Base-by-base conservation (phyloP, 495 filamentous ascomycete genomes). In the Aspergillus conjunctus region DNA sequence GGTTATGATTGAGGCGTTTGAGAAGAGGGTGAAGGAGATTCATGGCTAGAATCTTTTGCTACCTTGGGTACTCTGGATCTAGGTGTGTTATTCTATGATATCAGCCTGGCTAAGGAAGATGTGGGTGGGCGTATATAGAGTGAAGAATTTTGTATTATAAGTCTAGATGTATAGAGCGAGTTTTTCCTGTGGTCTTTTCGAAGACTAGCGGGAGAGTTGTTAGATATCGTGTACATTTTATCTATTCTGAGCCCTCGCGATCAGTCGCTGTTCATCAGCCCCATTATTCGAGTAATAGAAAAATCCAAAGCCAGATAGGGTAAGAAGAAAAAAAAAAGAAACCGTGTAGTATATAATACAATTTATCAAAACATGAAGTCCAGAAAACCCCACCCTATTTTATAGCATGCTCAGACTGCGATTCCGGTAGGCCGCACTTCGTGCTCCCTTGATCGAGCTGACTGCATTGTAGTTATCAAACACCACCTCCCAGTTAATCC, bases 1-100 rank as follows among this genome's bases (percentile, higher is more conserved):
- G 11, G 77, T 89, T 53, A 94, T 98, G 93, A 88, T 98, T 67
- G 85, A 89, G 76, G 94, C 94, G 31, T 98, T 98, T 81, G 92
- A 96, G 80, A 82, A 81, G 77, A 79, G 91, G 69, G 90, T 90
- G 43, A 77, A 79, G 75, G 77, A 82, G 64, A 72, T 88, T 63
- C 81, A 83, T 54, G 58, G 58, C 18, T 51, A 30, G 59, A 26
- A 21, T 18, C 14, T 17, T 26, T 3, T 45, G 33, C 17, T 58
- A 14, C 12, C 4, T n/a, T 58, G 14, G 26, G 17, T 50, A 43
- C n/a, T n/a, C 8, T 18, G 17, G 18, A 54, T 18, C 44, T n/a
- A 26, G 11, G 12, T 55, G 20, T 31, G 31, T 14, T 33, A 26
- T 26, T 26, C 2, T 26, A 26, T 26, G 26, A 26, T 26, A 26